These are phyloP conservation scores for Cinnamomum micranthum DNA, from an alignment of 164 flowering plant genomes.

Conservation along the genomic window DNA sequence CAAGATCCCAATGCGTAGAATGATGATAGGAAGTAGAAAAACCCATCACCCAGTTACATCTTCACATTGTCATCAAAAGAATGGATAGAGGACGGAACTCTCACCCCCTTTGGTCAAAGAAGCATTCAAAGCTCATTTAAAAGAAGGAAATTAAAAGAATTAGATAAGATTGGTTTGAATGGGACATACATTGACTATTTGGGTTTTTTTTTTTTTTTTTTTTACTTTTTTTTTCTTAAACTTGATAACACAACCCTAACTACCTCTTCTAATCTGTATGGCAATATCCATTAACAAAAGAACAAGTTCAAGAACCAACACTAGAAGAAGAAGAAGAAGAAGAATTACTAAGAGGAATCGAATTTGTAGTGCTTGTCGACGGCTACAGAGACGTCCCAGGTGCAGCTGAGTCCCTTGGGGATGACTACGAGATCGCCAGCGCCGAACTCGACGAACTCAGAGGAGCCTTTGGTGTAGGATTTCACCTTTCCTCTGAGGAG, in stretches of 20 bases:
- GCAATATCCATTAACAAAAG: not conserved
- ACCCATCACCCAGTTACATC: not conserved
- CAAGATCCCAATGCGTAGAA: not conserved
- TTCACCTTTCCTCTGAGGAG: slow-evolving; percentile 75
- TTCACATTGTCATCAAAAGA: not conserved
- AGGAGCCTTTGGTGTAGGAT: slow-evolving; percentile 49
- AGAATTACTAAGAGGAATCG: slow-evolving; percentile 30
- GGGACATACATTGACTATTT: slow-evolving; percentile 20
- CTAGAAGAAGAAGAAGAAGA: not conserved
- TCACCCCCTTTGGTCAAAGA: slow-evolving; percentile 17
- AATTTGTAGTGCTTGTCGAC: slow-evolving; percentile 76
- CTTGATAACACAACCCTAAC: slow-evolving; percentile 1
- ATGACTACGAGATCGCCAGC: slow-evolving; percentile 62
- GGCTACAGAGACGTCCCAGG: slow-evolving; percentile 71
- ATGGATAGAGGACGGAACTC: not conserved
- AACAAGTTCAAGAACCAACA: not conserved
- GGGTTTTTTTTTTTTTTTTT: slow-evolving; percentile 3
- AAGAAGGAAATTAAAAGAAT: slow-evolving; percentile 22
- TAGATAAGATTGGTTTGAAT: slow-evolving; percentile 23
- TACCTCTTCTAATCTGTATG: not conserved
- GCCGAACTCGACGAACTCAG: slow-evolving; percentile 64
- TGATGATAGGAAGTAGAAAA: not conserved
- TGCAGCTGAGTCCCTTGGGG: slow-evolving; percentile 59
- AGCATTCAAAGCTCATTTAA: slow-evolving; percentile 25
- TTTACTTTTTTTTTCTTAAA: too few relatives aligned